Evolutionary conservation across 2,329 filamentous ascomycete genomes (phyloP).

Genomic region (Chrysoporthe cubensis): DNA sequence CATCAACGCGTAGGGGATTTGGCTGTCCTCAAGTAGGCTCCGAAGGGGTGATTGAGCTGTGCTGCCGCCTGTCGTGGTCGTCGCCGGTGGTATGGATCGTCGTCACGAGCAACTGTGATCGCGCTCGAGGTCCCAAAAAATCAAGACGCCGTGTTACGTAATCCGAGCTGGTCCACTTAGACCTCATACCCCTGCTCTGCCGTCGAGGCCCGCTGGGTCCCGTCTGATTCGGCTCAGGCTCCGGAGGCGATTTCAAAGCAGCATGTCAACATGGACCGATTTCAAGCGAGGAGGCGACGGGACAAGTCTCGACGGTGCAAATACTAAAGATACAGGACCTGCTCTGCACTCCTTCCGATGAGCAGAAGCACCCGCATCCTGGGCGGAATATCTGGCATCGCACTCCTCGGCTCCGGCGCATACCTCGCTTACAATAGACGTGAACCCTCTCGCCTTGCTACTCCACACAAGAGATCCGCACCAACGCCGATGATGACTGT

Average conservation of each 20-base stretch:
- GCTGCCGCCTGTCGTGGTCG: neutral
- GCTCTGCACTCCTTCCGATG: constrained; percentile 26
- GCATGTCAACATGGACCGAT: constrained; percentile 21
- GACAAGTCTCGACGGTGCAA: constrained; percentile 4
- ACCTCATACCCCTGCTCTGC: constrained; percentile 25
- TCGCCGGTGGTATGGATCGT: neutral
- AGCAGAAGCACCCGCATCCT: constrained; percentile 26
- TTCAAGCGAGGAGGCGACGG: constrained; percentile 12
- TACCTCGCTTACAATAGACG: constrained; percentile 30
- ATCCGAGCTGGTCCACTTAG: constrained; percentile 27
- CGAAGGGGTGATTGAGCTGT: neutral
- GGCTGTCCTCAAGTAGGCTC: neutral
- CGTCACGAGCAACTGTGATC: neutral
- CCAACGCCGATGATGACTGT: constrained; percentile 45
- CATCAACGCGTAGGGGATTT: constrained; percentile 31
- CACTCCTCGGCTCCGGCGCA: constrained; percentile 33
- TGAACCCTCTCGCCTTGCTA: neutral
- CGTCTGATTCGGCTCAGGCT: constrained; percentile 12
- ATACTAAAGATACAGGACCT: neutral
- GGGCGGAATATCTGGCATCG: constrained; percentile 31
- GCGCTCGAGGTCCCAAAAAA: constrained; percentile 22
- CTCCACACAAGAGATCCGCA: constrained; percentile 23
- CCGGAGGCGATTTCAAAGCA: constrained; percentile 30
- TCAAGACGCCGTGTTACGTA: constrained; percentile 22
- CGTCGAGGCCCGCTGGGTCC: constrained; percentile 22